Conservation (phyloP, 2,329 filamentous ascomycete species). For the Aspergillus fumigatiaffinis region DNA sequence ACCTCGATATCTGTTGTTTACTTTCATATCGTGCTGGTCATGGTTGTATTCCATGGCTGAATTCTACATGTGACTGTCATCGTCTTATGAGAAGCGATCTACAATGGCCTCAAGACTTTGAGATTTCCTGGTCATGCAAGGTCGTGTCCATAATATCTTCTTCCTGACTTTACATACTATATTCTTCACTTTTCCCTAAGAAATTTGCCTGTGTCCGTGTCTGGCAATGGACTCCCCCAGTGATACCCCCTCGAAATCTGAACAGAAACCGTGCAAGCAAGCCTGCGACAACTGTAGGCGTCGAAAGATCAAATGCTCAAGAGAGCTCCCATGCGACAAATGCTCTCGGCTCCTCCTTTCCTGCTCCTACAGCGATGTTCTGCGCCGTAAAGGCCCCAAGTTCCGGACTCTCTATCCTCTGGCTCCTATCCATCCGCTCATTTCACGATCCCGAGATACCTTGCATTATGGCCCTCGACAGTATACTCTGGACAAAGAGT, state of each 20-base stretch:
- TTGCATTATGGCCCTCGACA: slow-evolving; percentile 10
- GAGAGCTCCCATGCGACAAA: slow-evolving; percentile 40
- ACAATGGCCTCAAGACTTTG: background rate
- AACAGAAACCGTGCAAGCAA: slow-evolving; percentile 29
- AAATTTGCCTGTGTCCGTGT: background rate
- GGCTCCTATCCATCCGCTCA: slow-evolving; percentile 32
- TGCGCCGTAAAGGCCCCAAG: slow-evolving; percentile 38
- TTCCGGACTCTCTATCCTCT: slow-evolving; percentile 38
- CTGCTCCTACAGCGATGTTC: slow-evolving; percentile 38
- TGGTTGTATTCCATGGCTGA: background rate
- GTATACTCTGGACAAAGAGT: slow-evolving; percentile 17
- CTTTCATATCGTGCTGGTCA: background rate
- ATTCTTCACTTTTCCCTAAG: background rate
- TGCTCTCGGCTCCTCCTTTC: slow-evolving; percentile 35
- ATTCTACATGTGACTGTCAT: background rate
- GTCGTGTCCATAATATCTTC: background rate
- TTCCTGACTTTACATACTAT: background rate
- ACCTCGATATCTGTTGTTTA: background rate
- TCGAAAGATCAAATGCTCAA: slow-evolving; percentile 42
- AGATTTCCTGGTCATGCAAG: background rate
- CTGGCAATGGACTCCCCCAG: slow-evolving; percentile 19
- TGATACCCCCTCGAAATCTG: slow-evolving; percentile 4
- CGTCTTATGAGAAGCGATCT: background rate
- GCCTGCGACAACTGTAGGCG: slow-evolving; percentile 41
- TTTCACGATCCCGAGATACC: slow-evolving; percentile 17